These are phyloP conservation scores for Coelastrella sp. DNA, from an alignment of 139 green algal genomes.

Conservation along the genomic window DNA sequence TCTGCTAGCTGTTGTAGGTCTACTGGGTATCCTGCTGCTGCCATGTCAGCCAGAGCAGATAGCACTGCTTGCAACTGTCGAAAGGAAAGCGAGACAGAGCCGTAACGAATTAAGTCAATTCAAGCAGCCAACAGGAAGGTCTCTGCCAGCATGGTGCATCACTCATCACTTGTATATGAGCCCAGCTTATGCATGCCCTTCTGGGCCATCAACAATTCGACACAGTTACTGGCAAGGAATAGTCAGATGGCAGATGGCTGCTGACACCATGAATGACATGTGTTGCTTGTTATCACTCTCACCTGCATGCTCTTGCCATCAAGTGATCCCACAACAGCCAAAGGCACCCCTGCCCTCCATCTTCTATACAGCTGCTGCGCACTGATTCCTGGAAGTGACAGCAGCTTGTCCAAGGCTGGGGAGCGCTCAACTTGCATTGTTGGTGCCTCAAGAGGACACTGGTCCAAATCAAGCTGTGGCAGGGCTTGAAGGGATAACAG, in stretches of 20 bases:
- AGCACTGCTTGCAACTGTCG: constrained; percentile 29
- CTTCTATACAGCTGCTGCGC: neutral
- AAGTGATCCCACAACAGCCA: constrained; percentile 3
- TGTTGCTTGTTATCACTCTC: too few species aligned
- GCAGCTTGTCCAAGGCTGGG: constrained; percentile 10
- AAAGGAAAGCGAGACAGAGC: too few species aligned
- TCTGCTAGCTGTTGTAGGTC: constrained; percentile 40
- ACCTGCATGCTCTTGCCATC: constrained; percentile 9
- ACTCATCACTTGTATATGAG: too few species aligned
- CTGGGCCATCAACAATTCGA: too few species aligned
- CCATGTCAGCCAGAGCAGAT: constrained; percentile 17
- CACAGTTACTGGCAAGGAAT: too few species aligned
- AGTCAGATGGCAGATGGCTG: too few species aligned
- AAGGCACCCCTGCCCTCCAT: constrained; percentile 14
- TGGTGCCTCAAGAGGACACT: neutral
- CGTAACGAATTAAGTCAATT: neutral
- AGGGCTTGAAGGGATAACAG: neutral
- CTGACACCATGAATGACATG: too few species aligned
- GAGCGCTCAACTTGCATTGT: constrained; percentile 8
- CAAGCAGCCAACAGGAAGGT: too few species aligned
- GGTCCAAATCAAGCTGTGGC: neutral
- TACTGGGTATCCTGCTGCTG: constrained; percentile 4
- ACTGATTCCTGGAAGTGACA: neutral
- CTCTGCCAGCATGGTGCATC: too few species aligned
- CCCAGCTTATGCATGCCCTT: too few species aligned